phyloP scores from a whole-genome alignment of 2,329 filamentous ascomycete genomes.

The Colletotrichum noveboracense region DNA sequence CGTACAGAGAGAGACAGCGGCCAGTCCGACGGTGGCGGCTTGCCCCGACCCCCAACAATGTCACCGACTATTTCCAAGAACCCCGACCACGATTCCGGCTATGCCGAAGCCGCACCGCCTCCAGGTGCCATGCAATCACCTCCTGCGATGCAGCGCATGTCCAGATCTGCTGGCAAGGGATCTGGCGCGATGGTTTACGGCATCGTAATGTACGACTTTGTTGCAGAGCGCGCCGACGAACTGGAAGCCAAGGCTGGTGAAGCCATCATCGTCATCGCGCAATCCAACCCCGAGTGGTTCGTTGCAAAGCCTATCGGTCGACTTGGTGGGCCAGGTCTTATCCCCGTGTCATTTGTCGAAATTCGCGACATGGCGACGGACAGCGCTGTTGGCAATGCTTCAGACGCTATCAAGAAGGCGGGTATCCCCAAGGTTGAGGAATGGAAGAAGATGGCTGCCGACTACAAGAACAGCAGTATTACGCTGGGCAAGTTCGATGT shows the following conservation, averaged over 20 bases:
- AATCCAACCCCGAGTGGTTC: constrained; percentile 99
- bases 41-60: constrained; percentile 44
- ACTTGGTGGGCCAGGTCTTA: constrained; percentile 92
- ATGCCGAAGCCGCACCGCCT: constrained; percentile 62
- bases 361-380: constrained; percentile 93
- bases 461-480: constrained; percentile 99
- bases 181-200: constrained; percentile 91
- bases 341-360: constrained; percentile 96
- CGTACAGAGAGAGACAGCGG: constrained; percentile 91
- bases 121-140: constrained; percentile 11
- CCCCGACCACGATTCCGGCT: constrained; percentile 90
- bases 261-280: constrained; percentile 97
- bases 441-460: constrained; percentile 99
- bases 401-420: constrained; percentile 84
- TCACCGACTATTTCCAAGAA: constrained; percentile 53
- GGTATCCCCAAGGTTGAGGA: constrained; percentile 96
- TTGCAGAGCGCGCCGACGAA: constrained; percentile 94
- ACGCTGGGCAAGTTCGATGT: constrained; percentile 87
- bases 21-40: constrained; percentile 64
- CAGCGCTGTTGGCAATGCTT: constrained; percentile 78
- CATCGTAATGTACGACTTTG: constrained; percentile 96
- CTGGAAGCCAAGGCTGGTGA: constrained; percentile 94
- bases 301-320: constrained; percentile 98
- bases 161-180: constrained; percentile 49
- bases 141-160: constrained; percentile 45